Conservation (phyloP, 805 yeast genomes). For the Starmerella tilneyi region DNA sequence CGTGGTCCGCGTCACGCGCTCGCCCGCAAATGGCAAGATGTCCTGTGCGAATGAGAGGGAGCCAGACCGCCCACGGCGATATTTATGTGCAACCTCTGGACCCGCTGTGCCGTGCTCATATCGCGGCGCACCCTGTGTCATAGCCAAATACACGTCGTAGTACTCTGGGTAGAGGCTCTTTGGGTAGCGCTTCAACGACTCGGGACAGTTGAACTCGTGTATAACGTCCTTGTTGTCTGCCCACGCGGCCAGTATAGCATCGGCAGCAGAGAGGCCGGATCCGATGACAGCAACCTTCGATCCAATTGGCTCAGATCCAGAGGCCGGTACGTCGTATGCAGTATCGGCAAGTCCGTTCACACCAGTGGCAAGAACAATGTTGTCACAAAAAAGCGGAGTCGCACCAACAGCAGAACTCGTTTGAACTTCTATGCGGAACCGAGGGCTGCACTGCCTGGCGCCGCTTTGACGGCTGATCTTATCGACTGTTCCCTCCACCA, state of each 20-base stretch:
- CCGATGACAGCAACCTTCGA: slow-evolving; percentile 27
- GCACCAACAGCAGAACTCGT: not conserved
- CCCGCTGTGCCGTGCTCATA: not conserved
- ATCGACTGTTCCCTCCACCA: slow-evolving; percentile 19
- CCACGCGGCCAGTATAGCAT: slow-evolving; percentile 23
- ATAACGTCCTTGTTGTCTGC: not conserved
- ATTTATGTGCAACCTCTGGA: not conserved
- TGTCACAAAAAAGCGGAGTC: not conserved
- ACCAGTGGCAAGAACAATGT: slow-evolving; percentile 9
- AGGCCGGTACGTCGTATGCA: slow-evolving; percentile 12
- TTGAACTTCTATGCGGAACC: not conserved
- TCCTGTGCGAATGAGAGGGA: not conserved
- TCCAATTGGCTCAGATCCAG: no score
- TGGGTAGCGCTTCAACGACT: slow-evolving; percentile 26
- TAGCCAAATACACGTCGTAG: slow-evolving; percentile 23
- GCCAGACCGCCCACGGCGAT: not conserved
- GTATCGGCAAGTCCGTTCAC: slow-evolving; percentile 6
- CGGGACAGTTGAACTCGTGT: not conserved
- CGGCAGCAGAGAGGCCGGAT: slow-evolving; percentile 32
- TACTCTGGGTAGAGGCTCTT: slow-evolving; percentile 31
- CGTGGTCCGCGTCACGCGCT: not conserved
- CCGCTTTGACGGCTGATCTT: not conserved
- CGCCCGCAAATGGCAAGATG: not conserved
- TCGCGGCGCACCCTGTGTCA: slow-evolving; percentile 17
- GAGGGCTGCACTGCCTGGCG: no score